Percentiles rank a stretch among this genome's conserved stretches.
Evolutionary conservation across 805 yeast species (phyloP).

Genomic region (Nakazawaea populi): DNA sequence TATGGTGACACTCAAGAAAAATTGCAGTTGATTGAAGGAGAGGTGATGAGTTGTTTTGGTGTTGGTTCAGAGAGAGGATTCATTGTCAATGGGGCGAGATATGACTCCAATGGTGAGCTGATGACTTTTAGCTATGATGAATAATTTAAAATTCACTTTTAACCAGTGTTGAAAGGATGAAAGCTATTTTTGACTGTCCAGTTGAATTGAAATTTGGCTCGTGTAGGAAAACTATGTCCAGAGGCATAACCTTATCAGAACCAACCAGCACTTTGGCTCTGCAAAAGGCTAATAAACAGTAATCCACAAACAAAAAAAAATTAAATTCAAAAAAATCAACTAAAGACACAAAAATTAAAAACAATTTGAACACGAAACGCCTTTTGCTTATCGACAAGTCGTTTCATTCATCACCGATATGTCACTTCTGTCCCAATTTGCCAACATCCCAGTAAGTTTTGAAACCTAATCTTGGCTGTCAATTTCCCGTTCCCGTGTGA

Average conservation of each 20-base stretch:
- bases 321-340: background rate
- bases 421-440: slow-evolving; percentile 28
- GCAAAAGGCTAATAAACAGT: no score
- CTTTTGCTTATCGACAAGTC: no score
- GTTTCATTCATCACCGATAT: slow-evolving; percentile 10
- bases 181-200: no score
- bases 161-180: no score
- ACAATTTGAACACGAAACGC: no score
- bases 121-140: slow-evolving; percentile 7
- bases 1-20: slow-evolving; percentile 5
- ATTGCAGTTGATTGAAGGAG: background rate
- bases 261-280: no score
- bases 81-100: slow-evolving; percentile 21
- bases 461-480: no score
- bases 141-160: no score
- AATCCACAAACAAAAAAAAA: background rate
- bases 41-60: slow-evolving; percentile 19
- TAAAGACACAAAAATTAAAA: background rate
- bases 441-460: slow-evolving; percentile 33
- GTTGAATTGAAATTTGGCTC: no score
- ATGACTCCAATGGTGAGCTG: slow-evolving; percentile 25
- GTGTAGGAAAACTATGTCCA: no score
- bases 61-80: slow-evolving; percentile 30
- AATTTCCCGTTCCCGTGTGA: no score
- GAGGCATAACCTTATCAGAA: no score